Evolutionary conservation across 1,284 basidiomycete genomes (phyloP), one percentile per base, ranked within the genome.

Genomic region (Cryptococcus deneoformans): DNA sequence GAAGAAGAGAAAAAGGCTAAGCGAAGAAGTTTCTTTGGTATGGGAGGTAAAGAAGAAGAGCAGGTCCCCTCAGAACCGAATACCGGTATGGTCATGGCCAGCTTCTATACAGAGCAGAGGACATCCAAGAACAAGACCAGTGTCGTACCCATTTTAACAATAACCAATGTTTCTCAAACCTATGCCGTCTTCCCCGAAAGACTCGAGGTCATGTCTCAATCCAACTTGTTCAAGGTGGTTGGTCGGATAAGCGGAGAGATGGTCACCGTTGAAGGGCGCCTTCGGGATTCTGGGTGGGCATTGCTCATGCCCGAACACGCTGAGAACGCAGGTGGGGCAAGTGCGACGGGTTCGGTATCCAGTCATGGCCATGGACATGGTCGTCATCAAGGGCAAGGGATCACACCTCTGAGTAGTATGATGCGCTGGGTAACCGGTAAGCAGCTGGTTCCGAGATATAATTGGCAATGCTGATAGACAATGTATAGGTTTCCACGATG

Each of bases 111-210:
- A 14, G 69, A 72, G 46, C 77, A 61, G 43, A 68, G 68, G 59
- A 74, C 66, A 1, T 53, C 63, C 29, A 73, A 71, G 63, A 77
- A 75, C 60, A 67, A 63, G 57, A 69, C 70, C 9, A 67, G 64
- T 14, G 59, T 63, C 14, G 50, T 63, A 3, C 65, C 77, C 1
- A 68, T 76, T 14, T 58, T 79, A 43, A 72, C 73, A 2, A 65
- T 79, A 7, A 76, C 72, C 8, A 66, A 72, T 53, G 71, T 78
- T 35, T 70, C 72, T 8, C 77, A 79, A 63, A 68, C 72, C 1
- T 94, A 93, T 71, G 90, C 90, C 2, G 90, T 96, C 5, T 97
- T 93, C 75, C 93, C 93, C 1, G 93, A 96, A 71, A 84, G 89
- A n/a, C 89, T 90, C n/a, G 90, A 92, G 64, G 79, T 95, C 59